Evolutionary conservation across 1,139 yeast genomes (phyloP), one percentile per base, ranked within the genome.

Genomic region (Kluyveromyces marxianus): DNA sequence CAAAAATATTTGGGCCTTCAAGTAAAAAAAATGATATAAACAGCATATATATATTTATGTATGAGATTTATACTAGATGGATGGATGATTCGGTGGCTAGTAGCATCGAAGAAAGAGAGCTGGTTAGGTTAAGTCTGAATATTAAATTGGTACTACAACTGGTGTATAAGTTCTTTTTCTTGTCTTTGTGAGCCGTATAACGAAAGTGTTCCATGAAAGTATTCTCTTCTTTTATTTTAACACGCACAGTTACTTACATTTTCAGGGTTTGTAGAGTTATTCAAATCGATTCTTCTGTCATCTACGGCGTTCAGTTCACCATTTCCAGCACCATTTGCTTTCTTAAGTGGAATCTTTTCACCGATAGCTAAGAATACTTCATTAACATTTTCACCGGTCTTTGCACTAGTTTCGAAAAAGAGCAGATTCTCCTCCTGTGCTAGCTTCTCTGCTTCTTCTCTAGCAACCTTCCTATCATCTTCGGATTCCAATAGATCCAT

Each of bases 371-470:
- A 71, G 63, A 92, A 92, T 44, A 90, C 96, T 52, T 90, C 96
- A 58, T 85, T 88, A 36, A 92, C 97, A 59, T 90, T 89, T 59
- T 77, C 74, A n/a, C 95, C 85, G 3, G 95, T 81, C 70, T 92
- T 92, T 29, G 98, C 98, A 63, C 95, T 83, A 10, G 97, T 89
- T 68, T 92, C 98, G 63, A 87, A 92, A 64, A 92, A 92, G 54
- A 92, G 69, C 48, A 92, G 71, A 1, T 88, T 90, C 68, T 89
- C 96, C 57, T 89, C 96, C 41, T 80, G 77, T 2, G 89, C 88
- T 52, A 90, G 73, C 49, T 76, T 77, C 66, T 83, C 74, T 37
- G 96, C 98, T 63, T 92, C 97, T 57, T 85, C 90, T 41, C 76
- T 72, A 29, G 89, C 81, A n/a, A 92, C 96, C 65, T 86, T 86